Conservation (phyloP, 192 early-diverging fungal genomes). For the Funneliformis mosseae region DNA sequence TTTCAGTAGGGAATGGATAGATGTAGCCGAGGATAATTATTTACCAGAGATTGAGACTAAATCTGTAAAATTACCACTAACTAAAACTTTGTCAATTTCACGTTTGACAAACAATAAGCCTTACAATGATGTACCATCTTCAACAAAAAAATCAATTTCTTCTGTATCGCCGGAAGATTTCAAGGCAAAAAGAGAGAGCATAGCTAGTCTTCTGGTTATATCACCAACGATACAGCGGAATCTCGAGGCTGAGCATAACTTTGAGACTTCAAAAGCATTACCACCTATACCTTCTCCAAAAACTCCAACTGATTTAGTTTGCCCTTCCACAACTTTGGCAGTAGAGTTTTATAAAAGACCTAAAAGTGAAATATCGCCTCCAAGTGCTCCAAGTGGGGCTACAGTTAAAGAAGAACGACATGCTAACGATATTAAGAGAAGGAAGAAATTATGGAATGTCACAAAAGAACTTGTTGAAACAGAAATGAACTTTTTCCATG, state of each 20-base stretch:
- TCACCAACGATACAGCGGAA: neutral
- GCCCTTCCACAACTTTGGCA: neutral
- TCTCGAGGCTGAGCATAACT: neutral
- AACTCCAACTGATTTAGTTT: neutral
- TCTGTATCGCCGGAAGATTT: constrained; percentile 3
- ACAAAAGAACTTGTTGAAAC: constrained; percentile 34
- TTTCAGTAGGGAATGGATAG: constrained; percentile 8
- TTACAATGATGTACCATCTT: neutral
- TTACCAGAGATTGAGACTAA: neutral
- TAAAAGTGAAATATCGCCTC: neutral
- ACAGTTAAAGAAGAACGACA: constrained; percentile 18
- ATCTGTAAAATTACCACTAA: neutral
- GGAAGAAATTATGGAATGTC: constrained; percentile 28
- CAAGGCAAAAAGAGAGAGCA: constrained; percentile 14
- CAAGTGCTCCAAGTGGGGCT: neutral
- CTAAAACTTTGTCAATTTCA: neutral
- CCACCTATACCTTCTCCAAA: neutral
- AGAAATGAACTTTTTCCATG: constrained; percentile 17
- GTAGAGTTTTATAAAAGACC: neutral
- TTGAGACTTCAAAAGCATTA: constrained; percentile 12
- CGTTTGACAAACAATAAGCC: neutral
- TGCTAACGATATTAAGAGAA: constrained; percentile 7
- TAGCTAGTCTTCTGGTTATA: neutral
- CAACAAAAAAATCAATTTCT: constrained; percentile 17
- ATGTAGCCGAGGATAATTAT: constrained; percentile 4